Evolutionary conservation across 2,329 filamentous ascomycete species (phyloP), one percentile per base, ranked within the genome.

Genomic region (Alternaria gansuensis): DNA sequence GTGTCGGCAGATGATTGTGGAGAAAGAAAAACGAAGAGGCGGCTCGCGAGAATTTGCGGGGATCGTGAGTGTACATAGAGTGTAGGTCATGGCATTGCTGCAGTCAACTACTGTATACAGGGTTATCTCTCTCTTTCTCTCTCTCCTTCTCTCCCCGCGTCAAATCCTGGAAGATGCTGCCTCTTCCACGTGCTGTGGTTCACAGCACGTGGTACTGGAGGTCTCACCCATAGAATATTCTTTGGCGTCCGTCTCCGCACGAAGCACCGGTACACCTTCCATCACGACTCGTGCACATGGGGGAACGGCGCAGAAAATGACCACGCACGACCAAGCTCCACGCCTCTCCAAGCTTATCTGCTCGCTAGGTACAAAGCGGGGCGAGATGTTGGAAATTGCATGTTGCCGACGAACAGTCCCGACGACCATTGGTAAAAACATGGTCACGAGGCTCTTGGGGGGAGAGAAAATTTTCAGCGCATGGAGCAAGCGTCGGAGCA

Each of bases 1-100:
- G 60, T 55, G 54, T 64, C 61, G 56, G 52, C 57, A 63, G 53
- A 54, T 59, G 52, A 44, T 33, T 56, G 61, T 61, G 56, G 63
- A 57, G 54, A 48, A 31, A 11, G 39, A 24, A 41, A 13, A 49
- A 46, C 40, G 39, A 33, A 57, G 33, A 36, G 46, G 51, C 54
- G 36, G 56, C 34, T 39, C 36, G 49, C 48, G 39, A 14, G n/a
- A 5, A 45, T 59, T 28, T 50, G 56, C 44, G 56, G 56, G 43
- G 36, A 48, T 51, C 24, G 26, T 50, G 45, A 46, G 31, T 31
- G 24, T 29, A 34, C 1, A 17, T 17, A 17, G 17, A 17, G 17
- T 17, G 17, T 17, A 17, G 17, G 17, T 17, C 17, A 17, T 17
- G 17, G 17, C 26, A 28, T 33, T 33, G 49, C 36, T 51, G 49